Conservation (phyloP, 495 filamentous ascomycete genomes). For the Neurospora hispaniola region DNA sequence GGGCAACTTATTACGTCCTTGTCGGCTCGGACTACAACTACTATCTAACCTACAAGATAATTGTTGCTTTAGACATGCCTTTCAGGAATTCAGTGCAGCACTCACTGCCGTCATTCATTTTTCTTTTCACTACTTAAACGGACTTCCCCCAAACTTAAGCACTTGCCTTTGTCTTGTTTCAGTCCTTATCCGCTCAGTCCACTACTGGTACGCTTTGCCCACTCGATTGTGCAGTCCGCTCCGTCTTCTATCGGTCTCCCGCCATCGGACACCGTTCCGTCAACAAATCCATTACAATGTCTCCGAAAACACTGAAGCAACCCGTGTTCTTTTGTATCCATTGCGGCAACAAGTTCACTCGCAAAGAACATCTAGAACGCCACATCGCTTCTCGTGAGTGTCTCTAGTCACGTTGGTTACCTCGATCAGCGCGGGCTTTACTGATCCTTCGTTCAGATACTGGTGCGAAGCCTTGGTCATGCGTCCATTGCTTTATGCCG, state of each 20-base stretch:
- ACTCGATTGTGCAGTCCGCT: neutral
- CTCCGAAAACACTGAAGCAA: neutral
- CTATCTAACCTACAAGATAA: neutral
- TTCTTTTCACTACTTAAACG: neutral
- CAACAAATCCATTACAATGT: neutral
- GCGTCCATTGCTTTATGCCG: slow-evolving; percentile 47
- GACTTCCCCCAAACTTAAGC: neutral
- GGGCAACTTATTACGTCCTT: neutral
- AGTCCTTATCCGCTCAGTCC: neutral
- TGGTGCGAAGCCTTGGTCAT: slow-evolving; percentile 53
- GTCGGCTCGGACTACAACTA: neutral
- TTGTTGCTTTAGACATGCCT: neutral
- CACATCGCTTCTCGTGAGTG: slow-evolving; percentile 51
- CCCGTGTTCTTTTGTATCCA: slow-evolving; percentile 43
- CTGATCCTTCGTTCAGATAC: slow-evolving; percentile 41
- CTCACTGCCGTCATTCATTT: neutral
- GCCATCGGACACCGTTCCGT: neutral
- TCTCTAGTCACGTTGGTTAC: neutral
- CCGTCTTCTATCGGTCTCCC: neutral
- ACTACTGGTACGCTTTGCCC: neutral
- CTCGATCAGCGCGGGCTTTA: neutral
- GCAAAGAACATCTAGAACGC: slow-evolving; percentile 56
- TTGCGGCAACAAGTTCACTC: slow-evolving; percentile 52
- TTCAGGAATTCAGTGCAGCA: neutral
- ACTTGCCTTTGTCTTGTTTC: neutral